Base-by-base conservation (phyloP, 768 basidiomycete species). In the Artomyces pyxidatus region DNA sequence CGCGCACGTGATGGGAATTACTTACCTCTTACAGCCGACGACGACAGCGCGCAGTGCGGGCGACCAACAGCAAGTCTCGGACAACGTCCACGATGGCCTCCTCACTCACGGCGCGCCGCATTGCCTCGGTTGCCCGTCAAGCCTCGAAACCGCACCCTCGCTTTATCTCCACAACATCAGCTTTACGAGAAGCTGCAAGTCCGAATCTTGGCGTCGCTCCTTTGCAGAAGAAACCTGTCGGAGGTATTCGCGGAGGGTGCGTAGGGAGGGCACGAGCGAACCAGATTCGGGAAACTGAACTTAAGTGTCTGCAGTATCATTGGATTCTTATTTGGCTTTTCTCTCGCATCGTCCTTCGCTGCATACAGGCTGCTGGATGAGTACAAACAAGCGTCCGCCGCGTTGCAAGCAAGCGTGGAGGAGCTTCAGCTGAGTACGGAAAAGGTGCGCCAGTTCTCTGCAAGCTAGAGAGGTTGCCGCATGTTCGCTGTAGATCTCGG, bases 321-420 rank as follows among this genome's bases (percentile, higher is more conserved):
- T 37, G 89, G 89, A 0, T 91, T 92, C 62, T 64, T 96, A 29
- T 80, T 93, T 57, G 93, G 91, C 1, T 94, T 95, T 70, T 92
- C 92, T 5, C 66, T 93, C 29, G 90, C 91, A 1, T 89, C 91
- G 1, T 83, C 87, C 0, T 78, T 83, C 58, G 88, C 90, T 37
- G 84, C 90, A 23, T 95, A 92, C 64, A 81, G 88, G 63, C 73
- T 96, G 17, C 68, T 94, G 41, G 90, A 95, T 54, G 93, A 95
- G 68, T 92, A 93, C 66, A 88, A 90, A 65, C 71, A 76, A 37
- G 91, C 92, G 26, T 91, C 90, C 3, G 83, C 85, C n/a, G 78
- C 88, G 25, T 68, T 96, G 43, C 86, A 93, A 65, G 79, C 83
- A 19, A 92, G 89, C 61, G 87, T 95, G 14, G 84, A 89, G 57